Base-by-base conservation (phyloP, 2,329 filamentous ascomycete species). In the Trichophyton schoenleinii region DNA sequence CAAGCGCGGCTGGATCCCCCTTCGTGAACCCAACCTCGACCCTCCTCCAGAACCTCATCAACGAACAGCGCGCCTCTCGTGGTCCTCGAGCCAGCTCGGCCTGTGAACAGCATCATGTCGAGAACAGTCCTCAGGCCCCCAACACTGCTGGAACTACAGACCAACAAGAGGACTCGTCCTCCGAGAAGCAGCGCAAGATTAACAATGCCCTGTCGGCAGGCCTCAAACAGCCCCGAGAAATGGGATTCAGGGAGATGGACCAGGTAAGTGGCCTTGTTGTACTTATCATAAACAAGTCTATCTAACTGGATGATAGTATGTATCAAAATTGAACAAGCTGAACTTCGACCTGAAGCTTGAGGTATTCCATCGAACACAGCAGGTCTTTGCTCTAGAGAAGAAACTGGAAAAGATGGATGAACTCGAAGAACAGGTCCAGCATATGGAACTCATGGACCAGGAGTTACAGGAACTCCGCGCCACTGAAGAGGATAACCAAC, bases 341-440 rank as follows among this genome's bases (percentile, higher is more conserved):
- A 76, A 75, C 34, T 77, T 77, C 60, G 74, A 76, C 63, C 61
- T 77, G 62, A 76, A 77, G 65, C 68, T 77, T 13, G 73, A 75
- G 42, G 70, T 76, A 1, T 74, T 73, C 53, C 73, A 76, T 60
- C 71, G 74, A 28, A 66, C 69, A 1, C 72, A 76, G 61, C 74
- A 76, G 48, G 67, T 75, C 60, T 61, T 66, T 8, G 60, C 63
- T 0, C 44, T 75, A 57, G 72, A 75, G 65, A 71, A 72, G 63
- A 75, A 73, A 57, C 36, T 76, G 53, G 70, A 71, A 57, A 70
- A 68, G 15, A 73, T 76, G 70, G 62, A 69, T n/a, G 63, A 69
- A 49, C 61, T 77, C 62, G 72, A 75, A 65, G 68, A 73, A 42
- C 71, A 73, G 41, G 62, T 75, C 8, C 60, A 67, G 57, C 67